Evolutionary conservation across 306 rosid genomes (phyloP), one percentile per base, ranked within the genome.

Genomic region (Alnus glutinosa): DNA sequence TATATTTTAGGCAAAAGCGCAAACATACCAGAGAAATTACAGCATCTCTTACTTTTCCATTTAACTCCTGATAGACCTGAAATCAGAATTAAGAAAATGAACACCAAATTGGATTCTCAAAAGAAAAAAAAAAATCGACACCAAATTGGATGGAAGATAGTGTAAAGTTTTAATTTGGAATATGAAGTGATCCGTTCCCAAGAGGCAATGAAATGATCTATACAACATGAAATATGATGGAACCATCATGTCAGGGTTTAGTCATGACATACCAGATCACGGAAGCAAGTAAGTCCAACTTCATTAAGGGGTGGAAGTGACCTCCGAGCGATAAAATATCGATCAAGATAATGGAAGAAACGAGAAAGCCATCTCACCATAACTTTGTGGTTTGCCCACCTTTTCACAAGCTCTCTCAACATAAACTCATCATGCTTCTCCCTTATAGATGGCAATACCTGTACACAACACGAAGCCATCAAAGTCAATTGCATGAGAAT

Each of bases 311-410:
- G 86, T 8, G 91, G 90, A 79, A 87, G 92, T 9, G 82, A 74
- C 64, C 79, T 58, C 75, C 90, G 90, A 64, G 89, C 84, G 34
- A 88, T 78, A 58, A 85, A 78, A 61, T 88, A 81, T 66, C 90
- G 91, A 55, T 87, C 88, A 70, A 91, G 92, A 87, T 85, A 88
- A 55, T 62, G 32, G 78, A 93, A 93, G 74, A 91, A 76, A 50
- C 88, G 88, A 75, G 89, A 88, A 62, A 91, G 93, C 86, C 94
- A 89, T n/a, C 79, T 58, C 68, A 90, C 92, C 98, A 91, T 87
- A 54, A 68, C 83, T 83, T 91, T 91, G 82, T 93, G 93, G 86
- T 89, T 88, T 55, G 87, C 87, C 98, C 98, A 93, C 88, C 94
- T 89, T 89, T 79, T 87, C 75, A 85, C 89, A 42, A 93, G 89